Evolutionary conservation across 352 stramenopile species (phyloP), one percentile per base, ranked within the genome.

Genomic region (Phytophthora pistaciae): DNA sequence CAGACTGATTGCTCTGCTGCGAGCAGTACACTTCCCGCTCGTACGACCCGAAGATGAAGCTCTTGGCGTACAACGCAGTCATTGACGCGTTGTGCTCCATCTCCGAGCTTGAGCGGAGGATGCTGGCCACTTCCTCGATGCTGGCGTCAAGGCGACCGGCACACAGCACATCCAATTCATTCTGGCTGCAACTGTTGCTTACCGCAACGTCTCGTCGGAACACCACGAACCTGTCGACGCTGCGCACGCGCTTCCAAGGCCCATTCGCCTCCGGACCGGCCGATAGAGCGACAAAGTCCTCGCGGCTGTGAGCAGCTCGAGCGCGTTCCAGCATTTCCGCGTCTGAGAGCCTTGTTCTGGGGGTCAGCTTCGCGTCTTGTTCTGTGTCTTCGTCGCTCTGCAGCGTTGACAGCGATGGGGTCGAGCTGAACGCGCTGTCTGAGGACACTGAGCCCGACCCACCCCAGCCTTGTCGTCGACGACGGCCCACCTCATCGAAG

Each of bases 1-100:
- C 53, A 0, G 42, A 21, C 18, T n/a, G 42, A 20, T 52, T 25
- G n/a, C 20, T 1, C 3, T 27, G n/a, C 16, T 14, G 46, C 4
- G 61, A 50, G 31, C 60, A 70, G n/a, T 23, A 29, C 7, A 74
- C 56, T 18, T 66, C 50, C 2, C 72, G 68, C 31, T 74, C 72
- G 31, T 66, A 61, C 21, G 72, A 76, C 1, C 72, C 72, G 6
- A 79, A 79, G 31, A 79, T 76, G 59, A 79, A 79, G 23, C 57
- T 65, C 38, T 79, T 73, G n/a, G 60, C 66, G 61, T 82, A 77
- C 6, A 83, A 52, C 4, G 65, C 78, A 4, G 11, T 56, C 78
- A 86, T 86, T 2, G 66, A 55, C 0, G 70, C 48, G 21, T 73
- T 68, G 52, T 80, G 81, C 13, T 72, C 67, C 8, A 64, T 56